Percentiles rank a stretch among this genome's conserved stretches.
Conservation (phyloP, 345 rosid genomes). For the Pistacia vera region DNA sequence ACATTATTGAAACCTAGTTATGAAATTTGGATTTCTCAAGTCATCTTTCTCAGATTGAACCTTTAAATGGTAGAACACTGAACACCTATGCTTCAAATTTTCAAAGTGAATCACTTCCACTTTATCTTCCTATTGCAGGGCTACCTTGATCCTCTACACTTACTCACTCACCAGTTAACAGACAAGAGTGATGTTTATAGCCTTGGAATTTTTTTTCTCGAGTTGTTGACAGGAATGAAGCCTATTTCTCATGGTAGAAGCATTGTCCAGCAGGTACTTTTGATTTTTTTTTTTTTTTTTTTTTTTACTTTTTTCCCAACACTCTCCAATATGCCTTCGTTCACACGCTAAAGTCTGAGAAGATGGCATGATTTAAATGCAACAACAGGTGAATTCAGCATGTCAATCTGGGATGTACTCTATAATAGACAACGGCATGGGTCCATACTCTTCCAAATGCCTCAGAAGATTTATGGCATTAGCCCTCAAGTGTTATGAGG, state of each 20-base stretch:
- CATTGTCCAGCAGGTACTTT: slow-evolving; percentile 48
- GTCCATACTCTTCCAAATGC: slow-evolving; percentile 35
- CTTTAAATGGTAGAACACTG: too few relatives aligned
- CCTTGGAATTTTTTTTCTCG: slow-evolving; percentile 54
- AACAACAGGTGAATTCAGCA: slow-evolving; percentile 34
- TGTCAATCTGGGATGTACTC: slow-evolving; percentile 36
- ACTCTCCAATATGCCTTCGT: too few relatives aligned
- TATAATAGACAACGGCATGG: slow-evolving; percentile 48
- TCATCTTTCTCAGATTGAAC: background rate
- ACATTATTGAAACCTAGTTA: background rate
- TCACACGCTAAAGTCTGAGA: too few relatives aligned
- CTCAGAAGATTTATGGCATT: slow-evolving; percentile 42
- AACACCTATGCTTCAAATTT: too few relatives aligned
- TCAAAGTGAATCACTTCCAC: background rate
- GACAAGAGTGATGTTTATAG: slow-evolving; percentile 57
- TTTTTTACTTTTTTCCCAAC: too few relatives aligned
- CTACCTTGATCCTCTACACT: slow-evolving; percentile 17
- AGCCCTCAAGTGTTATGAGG: slow-evolving; percentile 46
- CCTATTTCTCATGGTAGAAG: slow-evolving; percentile 51
- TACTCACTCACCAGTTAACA: slow-evolving; percentile 44
- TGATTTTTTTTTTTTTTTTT: too few relatives aligned
- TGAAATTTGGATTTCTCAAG: background rate
- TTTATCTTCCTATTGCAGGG: slow-evolving; percentile 33
- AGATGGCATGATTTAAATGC: background rate
- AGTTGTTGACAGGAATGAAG: slow-evolving; percentile 51